Evolutionary conservation across 176 grass and related monocot species (phyloP), one percentile per base, ranked within the genome.

Genomic region (Hsuehochloa calcarea): DNA sequence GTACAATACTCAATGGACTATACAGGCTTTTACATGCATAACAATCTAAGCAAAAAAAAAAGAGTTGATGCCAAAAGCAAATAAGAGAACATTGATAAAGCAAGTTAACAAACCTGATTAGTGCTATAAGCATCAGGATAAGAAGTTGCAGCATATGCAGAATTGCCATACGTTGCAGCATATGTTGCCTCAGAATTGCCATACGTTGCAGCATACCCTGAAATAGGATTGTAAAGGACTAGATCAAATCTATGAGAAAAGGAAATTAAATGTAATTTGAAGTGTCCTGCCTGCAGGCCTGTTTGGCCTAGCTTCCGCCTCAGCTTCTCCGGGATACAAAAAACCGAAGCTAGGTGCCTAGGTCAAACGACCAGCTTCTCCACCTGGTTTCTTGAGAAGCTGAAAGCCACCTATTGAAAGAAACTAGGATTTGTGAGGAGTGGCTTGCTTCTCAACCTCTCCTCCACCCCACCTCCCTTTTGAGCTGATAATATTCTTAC

Each of bases 61-160:
- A 34, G n/a, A 71, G 37, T 49, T 39, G 23, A 44, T 19, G 71
- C 12, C 26, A 84, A 45, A 84, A 74, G 38, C 25, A 82, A 76
- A 77, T 26, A 22, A 54, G 25, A 79, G 47, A 85, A 76, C 37
- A 74, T 49, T 49, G 19, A 46, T 85, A 75, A 68, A 80, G 64
- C 11, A 56, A 75, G 44, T 63, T 41, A 39, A 85, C 58, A 74
- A 74, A 92, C 93, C 90, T 95, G 93, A 74, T 90, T 90, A 54
- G 74, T 83, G 87, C 59, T 84, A 61, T 95, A 90, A 87, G 88
- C 59, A 72, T 86, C 83, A 39, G 88, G 40, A 82, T 88, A 43
- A 75, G 73, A 84, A 39, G 56, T 17, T 27, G 11, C 72, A 58
- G 84, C 46, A 72, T 90, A 90, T 56, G 84, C 84, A 70, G 88